phyloP scores from a whole-genome alignment of 2,329 filamentous ascomycete species.

The Colletotrichum sidae region DNA sequence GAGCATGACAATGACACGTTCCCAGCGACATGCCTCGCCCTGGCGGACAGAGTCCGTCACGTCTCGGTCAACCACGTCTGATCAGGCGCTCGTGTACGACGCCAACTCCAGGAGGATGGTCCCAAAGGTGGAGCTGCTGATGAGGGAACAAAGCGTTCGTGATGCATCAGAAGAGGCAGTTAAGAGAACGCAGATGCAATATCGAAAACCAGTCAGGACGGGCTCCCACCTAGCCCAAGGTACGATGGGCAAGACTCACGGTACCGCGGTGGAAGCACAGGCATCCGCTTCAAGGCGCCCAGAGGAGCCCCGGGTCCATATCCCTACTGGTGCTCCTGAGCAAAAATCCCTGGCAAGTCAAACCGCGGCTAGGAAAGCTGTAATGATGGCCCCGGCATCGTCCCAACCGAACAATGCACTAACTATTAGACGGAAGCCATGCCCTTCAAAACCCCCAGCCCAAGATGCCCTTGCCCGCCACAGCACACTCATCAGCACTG shows the following conservation, averaged over 20 bases:
- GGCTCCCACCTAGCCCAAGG: conserved; percentile 63
- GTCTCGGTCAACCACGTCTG: conserved; percentile 43
- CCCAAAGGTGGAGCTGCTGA: conserved; percentile 56
- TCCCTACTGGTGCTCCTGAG: conserved; percentile 1
- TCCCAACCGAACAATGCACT: not conserved
- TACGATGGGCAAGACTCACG: conserved; percentile 63
- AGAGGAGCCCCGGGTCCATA: conserved; percentile 6
- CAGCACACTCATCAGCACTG: not conserved
- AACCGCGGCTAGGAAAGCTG: not conserved
- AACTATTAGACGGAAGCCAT: no score
- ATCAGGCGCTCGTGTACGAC: conserved; percentile 68
- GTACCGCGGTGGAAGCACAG: conserved; percentile 55
- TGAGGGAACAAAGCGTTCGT: conserved; percentile 54
- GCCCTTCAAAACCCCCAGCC: not conserved
- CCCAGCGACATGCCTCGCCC: conserved; percentile 41
- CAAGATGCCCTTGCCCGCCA: not conserved
- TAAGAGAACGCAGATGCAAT: conserved; percentile 52
- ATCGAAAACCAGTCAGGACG: conserved; percentile 51
- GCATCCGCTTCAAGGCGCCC: conserved; percentile 21
- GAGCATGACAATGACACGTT: conserved; percentile 38
- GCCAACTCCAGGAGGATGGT: conserved; percentile 75
- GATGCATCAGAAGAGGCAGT: conserved; percentile 52
- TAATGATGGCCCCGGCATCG: not conserved
- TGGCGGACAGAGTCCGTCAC: conserved; percentile 41
- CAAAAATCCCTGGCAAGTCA: conserved; percentile 16